phyloP scores from a whole-genome alignment of 2,329 filamentous ascomycete species.

The Clarireedia paspali region DNA sequence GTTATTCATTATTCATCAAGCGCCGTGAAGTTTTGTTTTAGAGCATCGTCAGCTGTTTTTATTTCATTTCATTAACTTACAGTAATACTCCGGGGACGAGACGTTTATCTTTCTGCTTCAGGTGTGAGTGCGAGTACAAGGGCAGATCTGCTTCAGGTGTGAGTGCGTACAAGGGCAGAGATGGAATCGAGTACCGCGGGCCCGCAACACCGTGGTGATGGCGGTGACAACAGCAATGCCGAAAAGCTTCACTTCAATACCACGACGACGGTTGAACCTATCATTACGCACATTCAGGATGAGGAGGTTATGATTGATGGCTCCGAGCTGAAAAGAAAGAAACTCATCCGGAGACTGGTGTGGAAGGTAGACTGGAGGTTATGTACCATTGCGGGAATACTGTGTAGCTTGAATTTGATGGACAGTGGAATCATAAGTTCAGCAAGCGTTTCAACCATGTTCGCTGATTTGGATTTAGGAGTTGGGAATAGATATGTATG shows the following conservation, averaged over 20 bases:
- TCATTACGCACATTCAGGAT: neutral
- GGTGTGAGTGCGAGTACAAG: too few species aligned
- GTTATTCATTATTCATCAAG: neutral
- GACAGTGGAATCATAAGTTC: slow-evolving; percentile 64
- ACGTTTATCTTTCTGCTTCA: too few species aligned
- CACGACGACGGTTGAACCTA: neutral
- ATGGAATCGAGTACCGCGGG: neutral
- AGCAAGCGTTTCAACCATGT: slow-evolving; percentile 53
- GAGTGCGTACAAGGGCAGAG: neutral
- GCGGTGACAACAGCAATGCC: neutral
- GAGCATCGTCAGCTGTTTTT: too few species aligned
- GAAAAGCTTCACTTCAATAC: neutral
- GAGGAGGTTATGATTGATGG: neutral
- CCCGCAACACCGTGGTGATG: neutral
- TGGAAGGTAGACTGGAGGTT: slow-evolving; percentile 60
- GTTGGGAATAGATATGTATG: slow-evolving; percentile 50
- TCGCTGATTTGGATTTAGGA: slow-evolving; percentile 49
- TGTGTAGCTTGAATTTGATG: slow-evolving; percentile 62
- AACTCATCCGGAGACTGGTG: slow-evolving; percentile 40
- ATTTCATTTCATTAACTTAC: too few species aligned
- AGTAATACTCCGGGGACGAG: too few species aligned
- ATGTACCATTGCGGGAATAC: slow-evolving; percentile 63
- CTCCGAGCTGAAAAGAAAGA: neutral
- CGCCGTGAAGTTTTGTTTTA: too few species aligned
- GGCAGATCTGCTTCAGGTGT: too few species aligned